These are phyloP conservation scores for Gliomastix tumulicola DNA, from an alignment of 2,329 filamentous ascomycete genomes.

Conservation along the genomic window DNA sequence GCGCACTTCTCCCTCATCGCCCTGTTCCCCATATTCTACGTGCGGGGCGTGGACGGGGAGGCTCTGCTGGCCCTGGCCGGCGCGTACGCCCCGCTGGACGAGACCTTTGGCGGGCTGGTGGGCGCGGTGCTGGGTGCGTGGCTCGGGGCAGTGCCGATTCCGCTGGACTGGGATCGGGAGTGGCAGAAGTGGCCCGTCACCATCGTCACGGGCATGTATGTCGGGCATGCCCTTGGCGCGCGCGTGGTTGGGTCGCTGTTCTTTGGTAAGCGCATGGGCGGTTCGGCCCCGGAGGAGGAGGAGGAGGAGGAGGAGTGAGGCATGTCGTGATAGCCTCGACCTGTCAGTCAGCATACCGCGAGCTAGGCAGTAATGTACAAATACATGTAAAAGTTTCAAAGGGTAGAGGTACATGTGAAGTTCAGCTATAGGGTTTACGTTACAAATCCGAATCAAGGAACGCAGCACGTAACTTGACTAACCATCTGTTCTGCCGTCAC, in stretches of 20 bases:
- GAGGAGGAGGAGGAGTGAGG: conserved; percentile 15
- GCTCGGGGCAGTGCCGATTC: conserved; percentile 91
- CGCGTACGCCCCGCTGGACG: conserved; percentile 66
- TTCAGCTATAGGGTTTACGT: too few relatives aligned
- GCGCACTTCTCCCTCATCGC: conserved; percentile 75
- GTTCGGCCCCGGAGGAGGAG: conserved; percentile 15
- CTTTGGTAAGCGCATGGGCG: conserved; percentile 35
- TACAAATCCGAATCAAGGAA: too few relatives aligned
- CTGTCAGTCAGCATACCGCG: conserved; percentile 18
- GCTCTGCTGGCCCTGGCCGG: conserved; percentile 68
- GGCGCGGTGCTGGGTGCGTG: conserved; percentile 78
- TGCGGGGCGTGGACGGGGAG: conserved; percentile 66
- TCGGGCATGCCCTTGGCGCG: conserved; percentile 69
- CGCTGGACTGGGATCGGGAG: conserved; percentile 96
- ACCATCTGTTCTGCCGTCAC: too few relatives aligned
- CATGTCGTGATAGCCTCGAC: conserved; percentile 2
- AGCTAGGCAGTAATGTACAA: conserved; percentile 17
- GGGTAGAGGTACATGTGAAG: too few relatives aligned
- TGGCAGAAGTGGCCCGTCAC: conserved; percentile 99
- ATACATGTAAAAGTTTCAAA: conserved; percentile 12
- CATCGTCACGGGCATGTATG: conserved; percentile 74
- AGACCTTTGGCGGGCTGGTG: conserved; percentile 74
- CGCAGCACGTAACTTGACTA: too few relatives aligned
- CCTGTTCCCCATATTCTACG: conserved; percentile 76
- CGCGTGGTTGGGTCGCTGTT: conserved; percentile 45